Base-by-base conservation (phyloP, 1,284 basidiomycete species). In the Stygiomarasmius scandens region DNA sequence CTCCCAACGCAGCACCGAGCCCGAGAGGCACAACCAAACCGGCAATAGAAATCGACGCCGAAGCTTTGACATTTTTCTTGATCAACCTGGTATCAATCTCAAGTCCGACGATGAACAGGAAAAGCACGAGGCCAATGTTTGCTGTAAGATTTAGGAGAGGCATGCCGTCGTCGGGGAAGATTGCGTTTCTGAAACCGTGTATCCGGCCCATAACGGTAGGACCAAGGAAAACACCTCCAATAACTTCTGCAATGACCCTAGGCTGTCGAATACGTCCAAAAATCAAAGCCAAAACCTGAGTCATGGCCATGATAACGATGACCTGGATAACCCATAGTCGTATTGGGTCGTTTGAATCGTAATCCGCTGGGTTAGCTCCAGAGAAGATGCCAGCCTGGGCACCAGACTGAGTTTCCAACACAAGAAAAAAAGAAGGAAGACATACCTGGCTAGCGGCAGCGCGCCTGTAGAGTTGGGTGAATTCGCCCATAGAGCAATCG, bases 41-140 rank as follows among this genome's bases (percentile, higher is more conserved):
- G 0, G 81, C 90, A 14, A 83, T 34, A 1, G 85, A 84, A n/a
- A 88, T 77, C n/a, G 74, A 64, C 1, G 77, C 71, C 3, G 87
- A 81, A 5, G 80, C 76, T 3, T 75, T 66, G 5, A 81, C 74
- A 66, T 90, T 88, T 43, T 81, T 85, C 59, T 72, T 79, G 69
- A 96, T 84, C 24, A 94, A 61, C 3, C 83, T 79, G 16, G 86
- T 79, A 67, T 98, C 96, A 56, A 96, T 88, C 76, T 91, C 90
- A 49, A 98, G 80, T 12, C 94, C 96, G 44, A 98, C 86, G 53
- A 96, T 78, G 76, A 96, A 96, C 11, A 96, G 83, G 75, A 94
- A 96, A 36, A 97, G 80, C 63, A 96, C 86, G 20, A 98, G 84
- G 52, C 96, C 96, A 59, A 98, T 86, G 56, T 87, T 95, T 22